Evolutionary conservation across 1,139 yeast species (phyloP), one percentile per base, ranked within the genome.

Genomic region (Taphrina pruni): DNA sequence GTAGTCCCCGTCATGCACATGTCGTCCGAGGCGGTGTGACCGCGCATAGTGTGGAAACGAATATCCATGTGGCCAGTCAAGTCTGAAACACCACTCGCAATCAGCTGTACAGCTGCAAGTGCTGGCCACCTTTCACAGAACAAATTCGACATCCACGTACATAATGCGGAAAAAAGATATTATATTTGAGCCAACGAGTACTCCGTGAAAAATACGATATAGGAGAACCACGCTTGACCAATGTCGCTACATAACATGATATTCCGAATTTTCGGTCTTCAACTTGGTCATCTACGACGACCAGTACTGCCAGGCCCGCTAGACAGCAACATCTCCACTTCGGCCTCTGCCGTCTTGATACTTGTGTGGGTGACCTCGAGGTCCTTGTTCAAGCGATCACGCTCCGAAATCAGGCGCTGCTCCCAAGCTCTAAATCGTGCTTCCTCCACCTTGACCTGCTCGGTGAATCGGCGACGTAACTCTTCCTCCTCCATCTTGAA

Each of bases 341-440:
- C 69, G 17, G 54, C 50, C 46, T 69, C 69, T 11, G 67, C 57
- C 14, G 61, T 48, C 45, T 66, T 66, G 45, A 66, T 57, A 35
- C 62, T 54, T 17, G 60, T 38, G 71, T 93, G 97, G 81, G 94
- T 86, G 75, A 89, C 92, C 76, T 93, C 97, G 77, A 95, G 85
- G 79, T 94, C 99, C 79, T 88, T 90, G 81, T 94, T 94, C 78
- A 95, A 85, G 79, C 97, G 87, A 80, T 92, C 91, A 81, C 97
- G 88, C 81, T 93, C 98, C 75, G 90, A 90, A 73, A 92, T 95
- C 75, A 94, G 90, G 78, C 93, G 93, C 75, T 92, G 90, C 81
- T 93, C 98, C 98, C 99, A 94, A 82, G 93, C 97, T 82, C 96
- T 88, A 81, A 94, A 95, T 78, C 99, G 86, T 77, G 90, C 96